Evolutionary conservation across 805 yeast species (phyloP), one percentile per base, ranked within the genome.

Genomic region (Sugiyamaella lignohabitans): DNA sequence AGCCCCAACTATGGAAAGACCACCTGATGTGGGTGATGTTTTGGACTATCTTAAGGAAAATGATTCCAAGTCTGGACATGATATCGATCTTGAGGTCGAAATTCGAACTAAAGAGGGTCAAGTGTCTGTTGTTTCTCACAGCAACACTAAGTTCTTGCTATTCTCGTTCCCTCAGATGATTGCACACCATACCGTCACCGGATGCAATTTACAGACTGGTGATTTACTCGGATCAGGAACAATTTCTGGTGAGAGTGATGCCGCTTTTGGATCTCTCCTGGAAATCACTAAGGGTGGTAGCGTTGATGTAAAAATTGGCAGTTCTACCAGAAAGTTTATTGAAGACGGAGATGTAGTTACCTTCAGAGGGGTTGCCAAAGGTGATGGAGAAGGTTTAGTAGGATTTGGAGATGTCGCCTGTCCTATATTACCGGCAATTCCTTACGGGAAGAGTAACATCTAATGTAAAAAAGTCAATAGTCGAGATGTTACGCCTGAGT

Each of bases 161-260:
- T 57, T 40, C 47, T 57, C 60, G 0, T 57, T 57, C 39, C 53
- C 53, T 16, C 60, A 57, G 22, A 57, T 57, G 60, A 46, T 57
- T 21, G 52, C 59, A 5, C 60, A 57, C 18, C 60, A 57, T 40
- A 57, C 60, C 5, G 46, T 57, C 14, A 56, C 55, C 8, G 61
- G 61, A 2, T 54, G 59, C 36, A 53, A 51, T 17, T 34, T 57
- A 14, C 40, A 48, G 6, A 41, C 57, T 3, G 61, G 61, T 11
- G 61, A 57, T 40, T 46, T 57, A 14, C 45, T 57, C n/a, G 61
- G 54, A 10, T 57, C 61, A 14, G 61, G 61, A 10, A 57, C 61
- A 3, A 53, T 57, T 19, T 57, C 61, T 5, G 56, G 57, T 3
- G 42, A 42, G 3, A 48, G 43, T 8, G 18, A 23, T 11, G 32